Base-by-base conservation (phyloP, 805 yeast species). In the Candida rishiriensis region DNA sequence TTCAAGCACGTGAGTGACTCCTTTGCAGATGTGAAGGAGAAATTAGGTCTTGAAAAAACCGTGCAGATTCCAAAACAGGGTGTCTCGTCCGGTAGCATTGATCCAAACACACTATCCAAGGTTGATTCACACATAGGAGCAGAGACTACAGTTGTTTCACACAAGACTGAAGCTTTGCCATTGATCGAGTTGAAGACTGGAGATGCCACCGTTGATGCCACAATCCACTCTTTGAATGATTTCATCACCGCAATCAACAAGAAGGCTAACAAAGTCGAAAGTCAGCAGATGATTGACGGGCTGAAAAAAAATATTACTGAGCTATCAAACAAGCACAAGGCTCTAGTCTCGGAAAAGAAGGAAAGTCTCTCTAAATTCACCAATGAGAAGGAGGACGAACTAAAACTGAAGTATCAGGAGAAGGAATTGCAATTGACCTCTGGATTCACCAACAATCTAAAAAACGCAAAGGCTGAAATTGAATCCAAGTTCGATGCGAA, bases 401-500 rank as follows among this genome's bases (percentile, higher is more conserved):
- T 68, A 18, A 50, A 62, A 13, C 41, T 59, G 36, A 52, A 57
- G 35, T 51, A 57, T 63, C 38, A 65, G 54, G 34, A 60, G 43
- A 65, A 80, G 59, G 53, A 56, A 65, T 69, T 75, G 47, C 78
- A 75, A 39, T 63, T 83, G 49, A 74, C 85, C n/a, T 70, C 71
- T 43, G 72, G 75, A 43, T 78, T 85, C 62, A 70, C 79, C 54
- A 64, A 71, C 35, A 82, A 85, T 53, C 82, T 84, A 57, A 77
- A 77, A 47, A 60, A 64, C n/a, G 85, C 82, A 55, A 81, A 85
- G 57, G 57, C 70, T 39, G 75, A 74, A 44, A 71, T 88, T 53
- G 83, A 83, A 51, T 61, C 68, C 38, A 79, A 80, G 53, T 83
- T 82, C 60, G 70, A 77, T 48, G 64, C 69, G 38, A 76, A 81